These are phyloP conservation scores for Beauveria caledonica DNA, from an alignment of 2,329 filamentous ascomycete genomes.

Conservation along the genomic window DNA sequence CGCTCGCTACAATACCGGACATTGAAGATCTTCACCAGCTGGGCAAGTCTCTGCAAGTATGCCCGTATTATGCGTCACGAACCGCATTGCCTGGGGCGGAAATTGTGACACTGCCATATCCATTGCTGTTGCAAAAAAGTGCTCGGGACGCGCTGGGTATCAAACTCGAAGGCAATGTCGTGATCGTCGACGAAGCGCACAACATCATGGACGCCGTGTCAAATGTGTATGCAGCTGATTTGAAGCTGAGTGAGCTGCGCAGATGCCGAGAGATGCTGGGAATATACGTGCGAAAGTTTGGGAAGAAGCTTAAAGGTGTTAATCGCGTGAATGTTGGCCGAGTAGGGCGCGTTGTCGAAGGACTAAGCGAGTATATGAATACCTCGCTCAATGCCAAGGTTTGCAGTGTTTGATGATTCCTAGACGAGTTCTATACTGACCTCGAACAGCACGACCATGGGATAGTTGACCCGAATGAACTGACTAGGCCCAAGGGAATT, in stretches of 20 bases:
- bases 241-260: constrained; percentile 65
- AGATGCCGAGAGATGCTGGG: constrained; percentile 68
- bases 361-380: constrained; percentile 62
- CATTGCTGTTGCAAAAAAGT: constrained; percentile 75
- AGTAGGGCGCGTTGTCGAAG: constrained; percentile 74
- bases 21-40: constrained; percentile 83
- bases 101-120: constrained; percentile 89
- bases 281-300: constrained; percentile 78
- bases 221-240: constrained; percentile 72
- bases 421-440: not conserved
- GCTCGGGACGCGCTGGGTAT: constrained; percentile 83
- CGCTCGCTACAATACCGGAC: constrained; percentile 77
- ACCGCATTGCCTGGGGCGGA: constrained; percentile 75
- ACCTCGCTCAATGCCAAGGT: constrained; percentile 42
- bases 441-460: constrained; percentile 43
- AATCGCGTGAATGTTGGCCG: constrained; percentile 90
- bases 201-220: constrained; percentile 95
- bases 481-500: constrained; percentile 76
- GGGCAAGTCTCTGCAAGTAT: constrained; percentile 72
- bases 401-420: constrained; percentile 12
- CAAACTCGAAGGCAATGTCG: constrained; percentile 75
- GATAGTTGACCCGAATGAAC: constrained; percentile 58
- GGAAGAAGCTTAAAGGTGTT: constrained; percentile 79
- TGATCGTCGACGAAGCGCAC: constrained; percentile 97
- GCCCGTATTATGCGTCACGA: constrained; percentile 93